Percentiles rank a stretch among this genome's conserved stretches.
Conservation (phyloP, 805 yeast species). For the Lachancea sp. region DNA sequence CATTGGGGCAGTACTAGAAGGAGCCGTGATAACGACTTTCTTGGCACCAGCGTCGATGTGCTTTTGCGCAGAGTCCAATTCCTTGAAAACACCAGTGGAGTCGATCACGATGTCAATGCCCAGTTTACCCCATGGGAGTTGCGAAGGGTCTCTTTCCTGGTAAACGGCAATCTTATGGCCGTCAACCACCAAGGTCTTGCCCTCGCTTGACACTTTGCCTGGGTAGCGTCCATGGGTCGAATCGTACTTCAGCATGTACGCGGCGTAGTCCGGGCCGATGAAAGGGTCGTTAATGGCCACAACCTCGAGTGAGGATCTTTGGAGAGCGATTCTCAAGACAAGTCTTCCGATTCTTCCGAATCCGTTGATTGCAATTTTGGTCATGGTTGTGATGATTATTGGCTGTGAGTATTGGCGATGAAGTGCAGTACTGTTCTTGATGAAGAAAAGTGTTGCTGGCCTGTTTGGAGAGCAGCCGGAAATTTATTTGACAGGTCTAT, state of each 20-base stretch:
- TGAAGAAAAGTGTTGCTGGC: background rate
- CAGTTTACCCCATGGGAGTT: conserved; percentile 60
- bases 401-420: too few species aligned
- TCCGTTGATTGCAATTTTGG: conserved; percentile 59
- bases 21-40: conserved; percentile 67
- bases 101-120: conserved; percentile 61
- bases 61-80: conserved; percentile 56
- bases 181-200: conserved; percentile 45
- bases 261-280: conserved; percentile 61
- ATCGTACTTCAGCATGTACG: conserved; percentile 71
- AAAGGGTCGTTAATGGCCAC: conserved; percentile 68
- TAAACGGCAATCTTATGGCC: conserved; percentile 45
- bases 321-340: conserved; percentile 55
- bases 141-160: conserved; percentile 63
- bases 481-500: too few species aligned
- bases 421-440: background rate
- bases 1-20: conserved; percentile 68
- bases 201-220: conserved; percentile 53
- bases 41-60: conserved; percentile 70
- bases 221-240: conserved; percentile 61
- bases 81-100: conserved; percentile 70
- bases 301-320: conserved; percentile 47
- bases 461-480: background rate
- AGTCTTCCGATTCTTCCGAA: conserved; percentile 71
- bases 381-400: conserved; percentile 17